These are phyloP conservation scores for Termitomyces sp. DNA, from an alignment of 768 basidiomycete genomes.

Conservation along the genomic window DNA sequence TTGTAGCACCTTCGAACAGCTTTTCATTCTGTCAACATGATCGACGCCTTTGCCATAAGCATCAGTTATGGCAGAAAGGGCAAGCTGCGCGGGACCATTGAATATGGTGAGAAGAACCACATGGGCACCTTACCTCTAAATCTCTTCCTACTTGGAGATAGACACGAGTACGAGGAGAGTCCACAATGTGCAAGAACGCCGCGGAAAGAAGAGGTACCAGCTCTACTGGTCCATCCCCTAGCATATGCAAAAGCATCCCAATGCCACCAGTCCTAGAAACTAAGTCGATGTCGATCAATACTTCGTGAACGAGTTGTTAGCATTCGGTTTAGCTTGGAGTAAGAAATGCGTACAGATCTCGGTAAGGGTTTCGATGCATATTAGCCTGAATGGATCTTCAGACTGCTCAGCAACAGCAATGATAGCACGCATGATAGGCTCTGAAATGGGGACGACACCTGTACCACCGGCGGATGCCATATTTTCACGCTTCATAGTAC, in stretches of 20 bases:
- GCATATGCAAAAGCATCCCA: slow-evolving; percentile 76
- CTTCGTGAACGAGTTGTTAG: slow-evolving; percentile 34
- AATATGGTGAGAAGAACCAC: neutral
- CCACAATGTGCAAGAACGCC: slow-evolving; percentile 79
- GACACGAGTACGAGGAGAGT: slow-evolving; percentile 77
- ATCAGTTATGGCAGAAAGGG: slow-evolving; percentile 86
- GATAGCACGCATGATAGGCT: slow-evolving; percentile 81
- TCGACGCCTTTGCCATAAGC: slow-evolving; percentile 82
- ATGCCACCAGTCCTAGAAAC: slow-evolving; percentile 81
- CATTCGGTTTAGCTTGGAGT: neutral
- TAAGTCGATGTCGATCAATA: slow-evolving; percentile 83
- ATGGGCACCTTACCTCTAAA: slow-evolving; percentile 64
- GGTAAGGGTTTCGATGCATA: slow-evolving; percentile 82
- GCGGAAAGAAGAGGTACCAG: slow-evolving; percentile 74
- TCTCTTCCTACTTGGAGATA: slow-evolving; percentile 81
- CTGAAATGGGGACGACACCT: slow-evolving; percentile 59
- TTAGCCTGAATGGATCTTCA: slow-evolving; percentile 83
- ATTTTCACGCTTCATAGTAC: slow-evolving; percentile 52
- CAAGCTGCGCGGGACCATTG: slow-evolving; percentile 48
- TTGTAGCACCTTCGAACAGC: slow-evolving; percentile 73
- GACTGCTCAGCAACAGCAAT: slow-evolving; percentile 89
- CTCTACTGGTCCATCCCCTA: slow-evolving; percentile 89
- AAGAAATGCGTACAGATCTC: slow-evolving; percentile 70
- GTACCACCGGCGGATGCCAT: slow-evolving; percentile 33
- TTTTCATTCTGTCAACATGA: slow-evolving; percentile 76